These are phyloP conservation scores for Penicillium cataractarum DNA, from an alignment of 495 filamentous ascomycete genomes.

Conservation along the genomic window DNA sequence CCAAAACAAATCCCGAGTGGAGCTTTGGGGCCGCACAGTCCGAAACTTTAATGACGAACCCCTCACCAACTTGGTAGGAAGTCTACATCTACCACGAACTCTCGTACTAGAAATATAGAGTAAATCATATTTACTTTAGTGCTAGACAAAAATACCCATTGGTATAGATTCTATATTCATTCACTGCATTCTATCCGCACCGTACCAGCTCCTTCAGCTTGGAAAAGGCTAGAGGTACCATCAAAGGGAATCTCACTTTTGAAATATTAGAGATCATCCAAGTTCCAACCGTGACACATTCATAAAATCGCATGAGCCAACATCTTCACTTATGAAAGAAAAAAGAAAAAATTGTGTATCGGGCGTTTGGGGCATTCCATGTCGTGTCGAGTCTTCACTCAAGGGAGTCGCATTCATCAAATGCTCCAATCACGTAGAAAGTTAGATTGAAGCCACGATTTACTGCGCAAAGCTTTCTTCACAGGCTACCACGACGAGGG, in stretches of 20 bases:
- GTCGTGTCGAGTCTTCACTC: neutral
- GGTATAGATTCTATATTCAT: conserved; percentile 11
- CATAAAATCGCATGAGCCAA: neutral
- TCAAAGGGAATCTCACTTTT: conserved; percentile 7
- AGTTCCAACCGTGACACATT: neutral
- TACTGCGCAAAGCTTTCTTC: neutral
- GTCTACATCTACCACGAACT: no score
- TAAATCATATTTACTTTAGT: neutral
- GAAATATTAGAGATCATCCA: neutral
- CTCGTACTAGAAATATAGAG: no score
- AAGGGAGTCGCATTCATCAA: neutral
- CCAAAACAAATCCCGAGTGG: conserved; percentile 9
- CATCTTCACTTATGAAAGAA: no score
- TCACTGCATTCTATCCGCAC: conserved; percentile 8
- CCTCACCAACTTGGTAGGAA: neutral
- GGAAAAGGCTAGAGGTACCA: neutral
- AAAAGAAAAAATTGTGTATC: neutral
- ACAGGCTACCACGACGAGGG: conserved; percentile 66
- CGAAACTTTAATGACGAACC: conserved; percentile 1
- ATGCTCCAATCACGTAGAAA: neutral
- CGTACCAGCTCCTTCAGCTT: neutral
- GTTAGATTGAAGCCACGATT: neutral
- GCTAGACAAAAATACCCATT: neutral
- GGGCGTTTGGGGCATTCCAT: neutral
- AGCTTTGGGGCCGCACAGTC: conserved; percentile 2